Evolutionary conservation across 495 filamentous ascomycete genomes (phyloP), one percentile per base, ranked within the genome.

Genomic region (Penicillium riverlandense): DNA sequence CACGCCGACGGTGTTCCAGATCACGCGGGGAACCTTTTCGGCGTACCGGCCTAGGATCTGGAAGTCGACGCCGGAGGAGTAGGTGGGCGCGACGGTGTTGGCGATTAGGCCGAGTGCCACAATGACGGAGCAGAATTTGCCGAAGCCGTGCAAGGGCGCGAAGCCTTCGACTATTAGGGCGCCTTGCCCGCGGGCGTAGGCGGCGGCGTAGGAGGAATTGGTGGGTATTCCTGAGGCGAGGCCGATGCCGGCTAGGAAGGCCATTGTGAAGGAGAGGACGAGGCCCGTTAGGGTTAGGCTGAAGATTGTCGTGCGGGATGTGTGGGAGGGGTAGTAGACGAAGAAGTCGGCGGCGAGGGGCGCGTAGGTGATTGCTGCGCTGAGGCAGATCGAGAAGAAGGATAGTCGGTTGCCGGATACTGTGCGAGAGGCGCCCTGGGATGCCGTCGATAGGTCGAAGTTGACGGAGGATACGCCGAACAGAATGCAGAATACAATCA

Each of bases 121-220:
- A n/a, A 90, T 57, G 1, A 88, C 83, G 13, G 76, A 74, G 58
- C 82, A 84, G 69, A 88, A 84, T 49, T 82, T 81, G 35, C 85
- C 85, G 48, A 90, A 90, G 0, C 64, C 66, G 33, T 77, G 75
- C 0, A 88, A 69, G 0, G 79, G 74, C 2, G 61, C 65, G 54
- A 76, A 85, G 13, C 74, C 84, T 53, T 80, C 76, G 7, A 85
- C 80, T 11, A 89, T 77, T 1, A 90, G 72, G 11, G 72, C 72
- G 39, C 72, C 71, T 53, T 55, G 69, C 33, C 67, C 67, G 14
- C 22, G 43, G 13, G 52, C 50, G 46, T 81, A 85, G 2, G 84
- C 84, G 5, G 65, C 57, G 2, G 58, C 55, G 64, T 83, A 87
- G 4, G 65, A 63, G 0, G 69, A 50, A 53, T 83, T 65, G 10